A percentile compares a stretch with the other conserved stretches of the same genome.
Evolutionary conservation across 495 filamentous ascomycete species (phyloP).

Genomic region (Penicillium herquei): DNA sequence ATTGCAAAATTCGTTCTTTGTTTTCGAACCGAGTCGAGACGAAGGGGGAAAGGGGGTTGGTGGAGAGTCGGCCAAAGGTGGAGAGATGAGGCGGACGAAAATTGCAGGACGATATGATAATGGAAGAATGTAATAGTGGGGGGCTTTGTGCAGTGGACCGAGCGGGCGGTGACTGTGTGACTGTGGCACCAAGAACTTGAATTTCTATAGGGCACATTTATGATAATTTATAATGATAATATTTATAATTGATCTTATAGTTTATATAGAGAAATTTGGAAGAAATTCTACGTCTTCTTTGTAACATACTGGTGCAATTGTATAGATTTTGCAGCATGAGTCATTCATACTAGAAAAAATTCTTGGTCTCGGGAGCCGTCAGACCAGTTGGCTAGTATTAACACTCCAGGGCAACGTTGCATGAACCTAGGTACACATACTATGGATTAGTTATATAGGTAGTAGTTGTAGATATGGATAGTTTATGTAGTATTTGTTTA

Average conservation of each 20-base stretch:
- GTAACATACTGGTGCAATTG: too few species aligned
- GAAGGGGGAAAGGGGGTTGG: conserved; percentile 13
- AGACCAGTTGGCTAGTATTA: too few species aligned
- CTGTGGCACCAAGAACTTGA: conserved; percentile 3
- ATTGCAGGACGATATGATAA: conserved; percentile 47
- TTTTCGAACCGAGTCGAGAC: background rate
- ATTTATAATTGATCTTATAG: background rate
- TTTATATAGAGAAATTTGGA: too few species aligned
- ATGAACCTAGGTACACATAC: too few species aligned
- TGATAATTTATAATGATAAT: background rate
- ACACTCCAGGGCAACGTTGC: too few species aligned
- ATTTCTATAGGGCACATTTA: background rate
- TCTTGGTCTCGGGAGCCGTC: too few species aligned
- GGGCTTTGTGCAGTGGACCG: conserved; percentile 47
- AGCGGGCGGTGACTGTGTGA: conserved; percentile 36
- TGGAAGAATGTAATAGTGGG: conserved; percentile 32
- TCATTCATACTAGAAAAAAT: background rate
- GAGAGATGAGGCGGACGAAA: conserved; percentile 33
- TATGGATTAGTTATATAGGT: too few species aligned
- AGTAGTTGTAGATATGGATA: background rate
- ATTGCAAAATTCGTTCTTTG: conserved; percentile 30
- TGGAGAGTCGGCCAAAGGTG: conserved; percentile 18
- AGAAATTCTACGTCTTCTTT: too few species aligned
- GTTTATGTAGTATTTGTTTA: too few species aligned
- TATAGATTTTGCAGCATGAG: background rate